Base-by-base conservation (phyloP, 345 rosid genomes). In the Heritiera fomes region DNA sequence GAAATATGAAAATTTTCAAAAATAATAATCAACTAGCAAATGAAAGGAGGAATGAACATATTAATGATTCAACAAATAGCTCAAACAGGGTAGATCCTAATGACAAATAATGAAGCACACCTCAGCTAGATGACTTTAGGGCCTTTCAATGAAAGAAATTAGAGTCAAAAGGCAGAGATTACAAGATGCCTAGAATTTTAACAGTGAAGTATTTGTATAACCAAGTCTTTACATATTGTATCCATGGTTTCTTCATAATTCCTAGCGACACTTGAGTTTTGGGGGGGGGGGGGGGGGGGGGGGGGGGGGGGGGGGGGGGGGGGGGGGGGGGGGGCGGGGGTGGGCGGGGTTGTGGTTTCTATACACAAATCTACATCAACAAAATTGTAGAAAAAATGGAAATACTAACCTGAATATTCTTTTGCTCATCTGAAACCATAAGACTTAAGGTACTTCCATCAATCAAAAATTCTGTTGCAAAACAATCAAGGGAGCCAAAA, bases 401-500 rank as follows among this genome's bases (percentile, higher is more conserved):
- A 74, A 62, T 52, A 38, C 86, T 82, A 76, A 93, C 98, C 98
- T 95, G 98, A 46, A 95, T 78, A 80, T 96, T 96, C 87, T 94
- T 96, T 83, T 96, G 98, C 77, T 91, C 92, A 82, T 96, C 98
- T 0, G 99, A 88, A 85, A 96, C 98, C 81, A 91, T 88, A 59
- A 96, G 97, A 84, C 97, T 94, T 78, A 94, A 87, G 1, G 97
- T 91, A 85, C 91, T 96, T 84, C 99, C 98, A 85, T 96, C 99
- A 82, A 96, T 96, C 86, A 96, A 85, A 89, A 96, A 96, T 86
- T 94, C 99, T 2, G 99, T 91, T 64, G 99, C 96, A 60, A 88
- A 83, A 87, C 97, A 94, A 88, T 96, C 99, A 30, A 96, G 94
- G 30, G 93, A 90, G 65, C 97, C 96, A 56, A 92, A 96, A 87